These are phyloP conservation scores for Aspergillus vadensis DNA, from an alignment of 2,329 filamentous ascomycete species.

Conservation along the genomic window DNA sequence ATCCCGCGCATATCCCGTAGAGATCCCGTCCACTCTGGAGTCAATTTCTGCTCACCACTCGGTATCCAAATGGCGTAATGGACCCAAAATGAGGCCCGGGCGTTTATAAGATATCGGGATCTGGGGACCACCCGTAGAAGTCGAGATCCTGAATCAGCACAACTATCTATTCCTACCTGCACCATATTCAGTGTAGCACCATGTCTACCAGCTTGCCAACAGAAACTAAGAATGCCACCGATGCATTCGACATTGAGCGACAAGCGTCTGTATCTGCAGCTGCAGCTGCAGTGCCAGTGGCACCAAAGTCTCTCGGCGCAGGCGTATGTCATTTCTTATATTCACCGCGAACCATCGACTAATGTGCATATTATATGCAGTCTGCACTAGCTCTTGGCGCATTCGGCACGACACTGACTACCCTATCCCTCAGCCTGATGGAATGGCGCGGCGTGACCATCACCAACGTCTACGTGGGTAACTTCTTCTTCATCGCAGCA, in stretches of 20 bases:
- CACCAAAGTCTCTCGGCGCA: constrained; percentile 23
- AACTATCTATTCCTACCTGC: neutral
- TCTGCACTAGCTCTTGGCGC: constrained; percentile 55
- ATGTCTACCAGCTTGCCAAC: neutral
- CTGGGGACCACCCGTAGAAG: neutral
- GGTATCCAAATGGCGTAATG: too few species aligned
- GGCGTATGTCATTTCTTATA: constrained; percentile 19
- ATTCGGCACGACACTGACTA: constrained; percentile 58
- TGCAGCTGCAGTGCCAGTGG: neutral
- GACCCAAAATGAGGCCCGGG: too few species aligned
- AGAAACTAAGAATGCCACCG: constrained; percentile 8
- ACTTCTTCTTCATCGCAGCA: constrained; percentile 57
- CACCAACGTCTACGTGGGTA: constrained; percentile 56
- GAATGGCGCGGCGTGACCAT: constrained; percentile 56
- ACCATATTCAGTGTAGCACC: constrained; percentile 8
- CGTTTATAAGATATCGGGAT: neutral
- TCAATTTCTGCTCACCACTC: too few species aligned
- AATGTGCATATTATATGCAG: constrained; percentile 20
- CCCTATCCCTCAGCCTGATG: constrained; percentile 57
- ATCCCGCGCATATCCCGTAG: neutral
- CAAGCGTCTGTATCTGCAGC: constrained; percentile 9
- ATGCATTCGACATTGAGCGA: constrained; percentile 19
- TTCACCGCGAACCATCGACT: too few species aligned
- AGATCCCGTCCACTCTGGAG: too few species aligned
- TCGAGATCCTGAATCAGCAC: neutral